Evolutionary conservation across 371 early-diverging fungal species (phyloP), one percentile per base, ranked within the genome.

Genomic region (Actinomortierella ambigua): DNA sequence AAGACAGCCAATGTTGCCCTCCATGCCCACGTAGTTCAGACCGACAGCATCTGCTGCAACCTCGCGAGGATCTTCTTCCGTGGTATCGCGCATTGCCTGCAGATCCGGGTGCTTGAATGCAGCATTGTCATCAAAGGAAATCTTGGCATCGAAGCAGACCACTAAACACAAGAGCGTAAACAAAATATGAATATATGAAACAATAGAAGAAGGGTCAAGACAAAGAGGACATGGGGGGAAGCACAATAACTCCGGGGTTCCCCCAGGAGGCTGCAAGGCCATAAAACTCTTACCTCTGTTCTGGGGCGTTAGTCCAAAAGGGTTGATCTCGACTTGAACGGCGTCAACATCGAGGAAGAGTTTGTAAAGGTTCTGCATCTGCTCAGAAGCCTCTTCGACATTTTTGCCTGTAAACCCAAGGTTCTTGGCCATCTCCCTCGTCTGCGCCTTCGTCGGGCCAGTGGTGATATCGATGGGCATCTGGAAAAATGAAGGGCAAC

Each of bases 111-210:
- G 89, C 46, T 85, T 81, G 80, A 87, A 89, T 29, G 82, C 80
- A 44, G 89, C 89, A 64, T 88, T 89, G 76, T 89, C 88, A 69
- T 89, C 89, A 57, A 89, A 87, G 22, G 81, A 77, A 54, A 89
- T 81, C 77, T 89, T 89, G 58, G 89, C 89, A 60, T 89, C 89
- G 81, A 89, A 85, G 76, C 88, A 87, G 50, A 84, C 75, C 41
- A 89, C 89, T 83, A 60, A 4, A 34, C 11, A 11, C 34, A 34
- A 34, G 7, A 34, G 11, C 4, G 11, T 20, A 8, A 20, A 28
- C 0, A 42, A 15, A 34, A 34, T 6, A 34, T 20, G 9, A 20
- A 28, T 0, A 42, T 18, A 46, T 23, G 22, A 18, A 41, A 13
- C 41, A 15, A 20, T 17, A 7, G 68, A 2, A 18, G 23, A 22